Base-by-base conservation (phyloP, 331 rosid genomes). In the Ulmus americana region DNA sequence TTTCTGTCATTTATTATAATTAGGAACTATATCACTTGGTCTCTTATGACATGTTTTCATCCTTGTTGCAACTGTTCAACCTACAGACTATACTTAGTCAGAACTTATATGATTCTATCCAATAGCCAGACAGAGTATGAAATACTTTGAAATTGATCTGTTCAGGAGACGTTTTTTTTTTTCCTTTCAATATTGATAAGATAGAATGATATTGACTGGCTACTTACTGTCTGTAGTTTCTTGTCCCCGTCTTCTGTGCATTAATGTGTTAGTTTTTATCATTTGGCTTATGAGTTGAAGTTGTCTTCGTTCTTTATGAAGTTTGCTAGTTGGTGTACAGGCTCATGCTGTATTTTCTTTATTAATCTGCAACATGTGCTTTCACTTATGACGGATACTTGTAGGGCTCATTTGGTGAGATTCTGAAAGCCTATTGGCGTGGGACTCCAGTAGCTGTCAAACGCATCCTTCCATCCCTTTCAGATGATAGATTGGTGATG, bases 391-490 rank as follows among this genome's bases (percentile, higher is more conserved):
- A 47, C 60, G 62, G 18, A 63, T 80, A 69, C 54, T 65, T 80
- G 67, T 78, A 94, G 99, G 99, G 99, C 15, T 94, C 99, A 35
- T 94, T 94, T 59, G 99, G 99, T 60, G 99, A 94, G 83, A 87
- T 94, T 72, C 81, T 94, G 64, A 94, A 74, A 81, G 99, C 95
- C 18, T 71, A 76, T 67, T 94, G 96, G 97, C 99, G 99, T 53
- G 99, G 99, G 72, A 94, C 99, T 13, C 96, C 97, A 3, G 99
- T 94, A 58, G 99, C 99, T 65, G 88, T 87, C 68, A 94, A 94
- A 73, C 97, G 97, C 71, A 94, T 94, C 73, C 95, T 90, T 75
- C 95, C 99, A 61, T 94, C 99, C 54, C 99, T 94, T 57, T 94
- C 97, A 8, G 92, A 86, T 76, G 99, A 94, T 81, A 81, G 95